phyloP scores from a whole-genome alignment of 2,329 filamentous ascomycete species.

The Xylaria sp. region DNA sequence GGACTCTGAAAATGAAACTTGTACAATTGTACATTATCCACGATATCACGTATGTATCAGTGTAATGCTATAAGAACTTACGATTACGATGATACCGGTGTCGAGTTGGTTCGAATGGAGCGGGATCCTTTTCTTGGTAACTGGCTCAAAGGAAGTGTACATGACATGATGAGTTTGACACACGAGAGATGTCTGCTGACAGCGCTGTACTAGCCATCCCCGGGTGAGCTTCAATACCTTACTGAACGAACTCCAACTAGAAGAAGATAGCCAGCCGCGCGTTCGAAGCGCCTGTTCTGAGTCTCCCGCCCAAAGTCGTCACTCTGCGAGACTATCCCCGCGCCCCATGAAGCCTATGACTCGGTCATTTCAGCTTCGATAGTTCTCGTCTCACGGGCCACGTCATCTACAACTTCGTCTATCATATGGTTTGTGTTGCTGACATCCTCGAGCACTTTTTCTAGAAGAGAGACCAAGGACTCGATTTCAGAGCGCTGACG shows the following conservation, averaged over 20 bases:
- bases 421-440: conserved; percentile 58
- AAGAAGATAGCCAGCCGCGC: not conserved
- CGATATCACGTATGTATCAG: conserved; percentile 38
- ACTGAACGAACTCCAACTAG: not conserved
- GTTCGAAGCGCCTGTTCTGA: too few relatives aligned
- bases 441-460: conserved; percentile 60
- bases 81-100: conserved; percentile 28
- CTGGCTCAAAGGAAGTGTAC: too few relatives aligned
- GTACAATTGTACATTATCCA: conserved; percentile 43
- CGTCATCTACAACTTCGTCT: conserved; percentile 52
- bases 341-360: conserved; percentile 4
- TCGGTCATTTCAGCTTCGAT: conserved; percentile 49
- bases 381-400: conserved; percentile 56
- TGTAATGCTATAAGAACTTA: conserved; percentile 38
- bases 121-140: too few relatives aligned
- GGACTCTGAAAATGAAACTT: conserved; percentile 34
- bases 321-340: not conserved
- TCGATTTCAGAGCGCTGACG: conserved; percentile 62
- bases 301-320: not conserved
- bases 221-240: not conserved
- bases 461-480: conserved; percentile 54
- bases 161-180: not conserved
- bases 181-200: not conserved
- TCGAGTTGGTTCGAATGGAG: too few relatives aligned
- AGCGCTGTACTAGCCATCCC: not conserved